Percentiles rank a stretch among this genome's conserved stretches.
Conservation (phyloP, 768 basidiomycete genomes). For the Suillus placidus region DNA sequence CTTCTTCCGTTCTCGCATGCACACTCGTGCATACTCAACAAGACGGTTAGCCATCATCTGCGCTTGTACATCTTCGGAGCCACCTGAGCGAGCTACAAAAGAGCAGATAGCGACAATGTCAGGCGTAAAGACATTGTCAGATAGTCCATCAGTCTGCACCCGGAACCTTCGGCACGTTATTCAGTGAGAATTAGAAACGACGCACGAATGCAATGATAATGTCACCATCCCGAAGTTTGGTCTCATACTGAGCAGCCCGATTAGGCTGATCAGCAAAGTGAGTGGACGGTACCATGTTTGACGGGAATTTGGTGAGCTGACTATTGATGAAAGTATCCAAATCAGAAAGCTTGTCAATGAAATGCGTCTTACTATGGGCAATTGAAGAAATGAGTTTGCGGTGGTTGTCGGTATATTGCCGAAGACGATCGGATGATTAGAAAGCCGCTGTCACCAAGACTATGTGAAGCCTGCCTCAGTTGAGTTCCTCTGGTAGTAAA, state of each 20-base stretch:
- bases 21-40: conserved; percentile 66
- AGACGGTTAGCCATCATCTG: conserved; percentile 74
- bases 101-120: conserved; percentile 75
- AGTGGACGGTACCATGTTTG: conserved; percentile 11
- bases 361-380: conserved; percentile 31
- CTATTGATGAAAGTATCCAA: conserved; percentile 18
- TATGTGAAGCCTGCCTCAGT: conserved; percentile 30
- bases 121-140: conserved; percentile 62
- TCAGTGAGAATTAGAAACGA: conserved; percentile 1
- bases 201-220: conserved; percentile 53
- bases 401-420: conserved; percentile 50
- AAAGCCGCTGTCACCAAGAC: conserved; percentile 81
- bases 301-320: conserved; percentile 40
- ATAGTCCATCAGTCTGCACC: conserved; percentile 54
- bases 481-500: conserved; percentile 2
- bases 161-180: conserved; percentile 1
- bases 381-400: conserved; percentile 38
- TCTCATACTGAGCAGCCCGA: conserved; percentile 48
- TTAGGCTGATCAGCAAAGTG: conserved; percentile 40
- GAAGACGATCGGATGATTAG: conserved; percentile 69
- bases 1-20: conserved; percentile 67
- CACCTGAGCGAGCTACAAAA: conserved; percentile 58
- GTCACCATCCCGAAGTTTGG: conserved; percentile 54
- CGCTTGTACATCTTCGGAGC: conserved; percentile 61
- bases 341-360: background rate